These are phyloP conservation scores for Verticillium tricorpus DNA, from an alignment of 2,329 filamentous ascomycete species.

Conservation along the genomic window DNA sequence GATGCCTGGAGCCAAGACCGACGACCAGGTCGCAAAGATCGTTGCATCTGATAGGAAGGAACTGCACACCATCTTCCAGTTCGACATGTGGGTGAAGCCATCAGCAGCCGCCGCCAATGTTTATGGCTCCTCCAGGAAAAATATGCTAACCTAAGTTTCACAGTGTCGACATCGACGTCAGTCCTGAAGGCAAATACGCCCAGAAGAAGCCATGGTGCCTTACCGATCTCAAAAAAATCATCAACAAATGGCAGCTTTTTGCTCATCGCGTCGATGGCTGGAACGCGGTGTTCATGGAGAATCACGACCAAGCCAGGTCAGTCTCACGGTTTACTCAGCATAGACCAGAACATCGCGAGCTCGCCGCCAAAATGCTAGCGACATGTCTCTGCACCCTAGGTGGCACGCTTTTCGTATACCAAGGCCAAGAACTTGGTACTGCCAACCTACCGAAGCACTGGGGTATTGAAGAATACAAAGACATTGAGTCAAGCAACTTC, in stretches of 20 bases:
- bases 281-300: conserved; percentile 59
- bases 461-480: conserved; percentile 39
- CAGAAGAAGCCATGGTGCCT: conserved; percentile 32
- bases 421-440: conserved; percentile 60
- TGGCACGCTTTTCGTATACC: conserved; percentile 55
- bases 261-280: conserved; percentile 43
- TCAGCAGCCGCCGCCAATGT: no score
- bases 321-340: conserved; percentile 37
- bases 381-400: conserved; percentile 31
- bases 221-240: conserved; percentile 39
- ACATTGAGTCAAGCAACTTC: conserved; percentile 1
- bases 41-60: conserved; percentile 37
- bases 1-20: conserved; percentile 40
- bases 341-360: conserved; percentile 38
- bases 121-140: not conserved
- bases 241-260: conserved; percentile 40
- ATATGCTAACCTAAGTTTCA: conserved; percentile 9
- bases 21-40: conserved; percentile 38
- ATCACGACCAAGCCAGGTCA: conserved; percentile 57
- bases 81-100: conserved; percentile 38
- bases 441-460: conserved; percentile 45
- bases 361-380: conserved; percentile 30
- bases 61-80: conserved; percentile 35
- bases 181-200: conserved; percentile 30
- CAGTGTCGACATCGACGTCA: conserved; percentile 28